Conservation (phyloP, 352 stramenopile species). For the Globisporangium barbulae region DNA sequence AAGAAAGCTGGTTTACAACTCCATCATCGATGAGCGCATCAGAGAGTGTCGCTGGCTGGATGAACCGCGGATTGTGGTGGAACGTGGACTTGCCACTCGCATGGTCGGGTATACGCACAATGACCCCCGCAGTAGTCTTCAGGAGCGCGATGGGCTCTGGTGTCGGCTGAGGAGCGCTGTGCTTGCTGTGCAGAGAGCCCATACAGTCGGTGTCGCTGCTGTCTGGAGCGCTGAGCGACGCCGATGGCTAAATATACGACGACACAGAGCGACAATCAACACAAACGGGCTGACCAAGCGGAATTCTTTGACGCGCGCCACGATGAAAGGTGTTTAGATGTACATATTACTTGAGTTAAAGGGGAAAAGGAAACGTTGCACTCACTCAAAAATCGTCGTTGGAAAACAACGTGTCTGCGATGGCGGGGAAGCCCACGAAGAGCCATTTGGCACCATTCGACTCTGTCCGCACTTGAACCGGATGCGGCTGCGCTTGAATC, state of each 20-base stretch:
- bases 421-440: slow-evolving; percentile 64
- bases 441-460: slow-evolving; percentile 45
- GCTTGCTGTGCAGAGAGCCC: slow-evolving; percentile 33
- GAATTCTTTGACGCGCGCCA: not conserved
- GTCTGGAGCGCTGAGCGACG: not conserved
- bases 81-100: slow-evolving; percentile 29
- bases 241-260: slow-evolving; percentile 18
- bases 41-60: slow-evolving; percentile 12
- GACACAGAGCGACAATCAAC: not conserved
- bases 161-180: slow-evolving; percentile 18
- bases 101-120: slow-evolving; percentile 36
- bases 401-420: slow-evolving; percentile 60
- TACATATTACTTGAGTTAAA: slow-evolving; percentile 6
- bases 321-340: slow-evolving; percentile 2
- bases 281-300: not conserved
- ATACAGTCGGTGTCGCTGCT: slow-evolving; percentile 18
- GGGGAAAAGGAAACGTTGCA: not conserved
- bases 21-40: slow-evolving; percentile 8
- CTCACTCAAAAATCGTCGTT: slow-evolving; percentile 70
- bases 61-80: slow-evolving; percentile 41
- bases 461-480: slow-evolving; percentile 44
- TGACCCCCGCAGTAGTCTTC: slow-evolving; percentile 43
- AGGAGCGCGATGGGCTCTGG: slow-evolving; percentile 39
- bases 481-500: slow-evolving; percentile 56
- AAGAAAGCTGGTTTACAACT: not conserved